phyloP scores from a whole-genome alignment of 2,329 filamentous ascomycete species.

The Cladophialophora chaetospira region DNA sequence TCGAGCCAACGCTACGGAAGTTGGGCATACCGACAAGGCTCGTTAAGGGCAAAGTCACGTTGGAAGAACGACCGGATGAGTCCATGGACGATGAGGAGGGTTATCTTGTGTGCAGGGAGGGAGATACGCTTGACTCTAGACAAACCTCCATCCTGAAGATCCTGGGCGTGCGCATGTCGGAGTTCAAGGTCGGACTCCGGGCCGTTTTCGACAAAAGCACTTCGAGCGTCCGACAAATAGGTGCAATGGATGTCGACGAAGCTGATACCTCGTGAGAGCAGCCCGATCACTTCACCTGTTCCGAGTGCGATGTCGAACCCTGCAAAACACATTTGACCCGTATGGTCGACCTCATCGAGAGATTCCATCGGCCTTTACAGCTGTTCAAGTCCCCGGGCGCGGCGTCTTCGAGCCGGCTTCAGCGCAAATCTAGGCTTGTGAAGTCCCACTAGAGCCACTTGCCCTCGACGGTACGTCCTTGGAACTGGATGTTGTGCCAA shows the following conservation, averaged over 20 bases:
- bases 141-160: slow-evolving; percentile 94
- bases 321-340: too few relatives aligned
- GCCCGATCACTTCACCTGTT: too few relatives aligned
- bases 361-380: too few relatives aligned
- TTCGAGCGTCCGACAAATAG: slow-evolving; percentile 44
- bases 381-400: too few relatives aligned
- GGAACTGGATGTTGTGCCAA: too few relatives aligned
- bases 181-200: slow-evolving; percentile 80
- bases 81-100: slow-evolving; percentile 45
- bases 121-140: slow-evolving; percentile 80
- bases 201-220: slow-evolving; percentile 59
- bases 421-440: too few relatives aligned
- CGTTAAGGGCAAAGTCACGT: slow-evolving; percentile 81
- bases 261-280: not conserved
- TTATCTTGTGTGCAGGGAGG: slow-evolving; percentile 81
- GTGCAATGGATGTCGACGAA: slow-evolving; percentile 47
- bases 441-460: too few relatives aligned
- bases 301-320: too few relatives aligned
- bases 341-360: too few relatives aligned
- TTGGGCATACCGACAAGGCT: slow-evolving; percentile 88
- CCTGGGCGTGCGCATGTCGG: slow-evolving; percentile 85
- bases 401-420: too few relatives aligned
- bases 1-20: slow-evolving; percentile 87
- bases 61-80: slow-evolving; percentile 57
- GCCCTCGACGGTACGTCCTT: too few relatives aligned